Base-by-base conservation (phyloP, 805 yeast species). In the Sugiyamaella valdiviana region DNA sequence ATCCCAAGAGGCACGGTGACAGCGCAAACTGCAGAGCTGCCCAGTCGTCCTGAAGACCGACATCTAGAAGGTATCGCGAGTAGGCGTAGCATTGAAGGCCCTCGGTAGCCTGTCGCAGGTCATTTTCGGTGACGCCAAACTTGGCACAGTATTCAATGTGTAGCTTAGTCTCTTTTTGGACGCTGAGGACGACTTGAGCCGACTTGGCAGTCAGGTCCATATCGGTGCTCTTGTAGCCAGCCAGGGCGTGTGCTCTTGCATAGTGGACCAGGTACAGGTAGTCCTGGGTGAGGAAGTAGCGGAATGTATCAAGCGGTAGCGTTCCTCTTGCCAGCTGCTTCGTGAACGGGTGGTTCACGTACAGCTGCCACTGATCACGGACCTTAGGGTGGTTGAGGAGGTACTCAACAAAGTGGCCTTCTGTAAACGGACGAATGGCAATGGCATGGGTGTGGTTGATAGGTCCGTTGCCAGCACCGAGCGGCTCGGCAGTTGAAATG, bases 1-100 rank as follows among this genome's bases (percentile, higher is more conserved):
- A 83, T 1, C 95, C 95, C 60, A 80, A 75, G 43, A 84, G 64
- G 63, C 95, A 85, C 0, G 95, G 93, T 6, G 87, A 76, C 46
- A 84, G 63, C 0, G 91, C 85, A 6, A 82, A 75, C 50, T 79
- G 78, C 45, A 83, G 74, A 41, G 80, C 85, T 24, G 81, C 62
- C 77, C 82, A 82, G 60, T 82, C 82, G 22, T 76, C 74, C 37
- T 66, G 67, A 20, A 69, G 64, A 3, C 82, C 82, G 5, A 82
- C 65, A 17, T 76, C 72, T 37, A 73, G 57, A 50, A 86, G 68
- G 54, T 79, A 84, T 36, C 82, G 71, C 29, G 83, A 76, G 62
- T 86, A 86, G 1, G 73, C 75, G 37, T 68, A 58, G 55, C 87
- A 76, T 6, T 86, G 85, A 7, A 69, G 63, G 2, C 80, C 78